phyloP scores from a whole-genome alignment of 371 early-diverging fungal genomes.

The Syncephalastrum monosporum region DNA sequence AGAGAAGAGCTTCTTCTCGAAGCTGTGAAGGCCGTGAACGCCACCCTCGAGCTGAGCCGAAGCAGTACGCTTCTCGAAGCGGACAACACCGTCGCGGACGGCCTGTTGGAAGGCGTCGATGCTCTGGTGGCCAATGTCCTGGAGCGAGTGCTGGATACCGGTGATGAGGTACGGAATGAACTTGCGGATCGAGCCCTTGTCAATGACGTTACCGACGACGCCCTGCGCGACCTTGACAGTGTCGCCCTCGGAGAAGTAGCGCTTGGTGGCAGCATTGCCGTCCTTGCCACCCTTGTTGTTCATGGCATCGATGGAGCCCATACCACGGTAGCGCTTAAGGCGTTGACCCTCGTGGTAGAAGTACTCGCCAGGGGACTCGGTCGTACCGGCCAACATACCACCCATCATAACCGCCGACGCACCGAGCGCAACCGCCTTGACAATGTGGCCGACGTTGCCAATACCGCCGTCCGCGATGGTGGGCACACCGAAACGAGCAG shows the following conservation, averaged over 20 bases:
- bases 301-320: conserved; percentile 98
- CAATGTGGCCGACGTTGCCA: conserved; percentile 93
- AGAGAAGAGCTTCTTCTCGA: conserved; percentile 84
- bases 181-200: conserved; percentile 94
- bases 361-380: conserved; percentile 96
- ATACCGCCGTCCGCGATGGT: conserved; percentile 98
- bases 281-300: conserved; percentile 68
- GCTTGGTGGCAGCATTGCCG: conserved; percentile 83
- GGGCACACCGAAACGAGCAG: conserved; percentile 91
- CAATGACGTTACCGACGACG: conserved; percentile 92
- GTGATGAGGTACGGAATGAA: conserved; percentile 88
- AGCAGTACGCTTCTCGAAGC: conserved; percentile 93
- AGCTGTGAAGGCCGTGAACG: conserved; percentile 90
- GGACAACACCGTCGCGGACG: conserved; percentile 71
- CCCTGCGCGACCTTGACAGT: conserved; percentile 98
- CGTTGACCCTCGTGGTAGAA: conserved; percentile 97
- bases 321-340: conserved; percentile 96
- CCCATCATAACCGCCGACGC: conserved; percentile 99
- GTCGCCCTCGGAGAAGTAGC: conserved; percentile 95
- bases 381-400: conserved; percentile 91
- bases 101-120: conserved; percentile 64
- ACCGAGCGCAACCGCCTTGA: conserved; percentile 94
- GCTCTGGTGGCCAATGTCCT: conserved; percentile 88
- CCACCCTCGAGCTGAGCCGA: conserved; percentile 97
- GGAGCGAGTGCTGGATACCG: conserved; percentile 95